Percentiles rank a stretch among this genome's conserved stretches.
These are phyloP conservation scores for Lasiosphaeria ovina DNA, from an alignment of 495 filamentous ascomycete genomes.

Conservation along the genomic window DNA sequence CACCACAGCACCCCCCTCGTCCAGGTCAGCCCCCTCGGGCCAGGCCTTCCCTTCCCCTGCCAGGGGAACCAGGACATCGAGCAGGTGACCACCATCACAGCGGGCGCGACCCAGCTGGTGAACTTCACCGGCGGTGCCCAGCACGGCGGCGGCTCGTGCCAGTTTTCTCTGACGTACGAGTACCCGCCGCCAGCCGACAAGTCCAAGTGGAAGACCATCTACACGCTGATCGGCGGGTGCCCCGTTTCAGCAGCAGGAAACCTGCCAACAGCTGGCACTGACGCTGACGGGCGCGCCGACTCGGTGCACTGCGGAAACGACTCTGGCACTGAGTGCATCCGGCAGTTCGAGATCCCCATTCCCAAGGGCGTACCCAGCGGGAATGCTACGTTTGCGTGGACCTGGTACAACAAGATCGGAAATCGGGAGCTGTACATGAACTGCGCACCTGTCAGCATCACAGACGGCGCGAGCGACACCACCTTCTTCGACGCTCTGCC, in stretches of 20 bases:
- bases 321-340: constrained; percentile 26
- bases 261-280: constrained; percentile 31
- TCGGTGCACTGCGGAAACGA: constrained; percentile 26
- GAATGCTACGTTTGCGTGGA: constrained; percentile 72
- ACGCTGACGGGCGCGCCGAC: constrained; percentile 23
- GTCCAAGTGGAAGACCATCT: constrained; percentile 69
- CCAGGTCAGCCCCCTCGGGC: constrained; percentile 39
- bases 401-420: constrained; percentile 87
- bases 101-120: constrained; percentile 53
- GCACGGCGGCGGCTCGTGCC: constrained; percentile 85
- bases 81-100: constrained; percentile 34
- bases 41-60: constrained; percentile 77
- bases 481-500: constrained; percentile 43
- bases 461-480: constrained; percentile 29
- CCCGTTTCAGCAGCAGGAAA: constrained; percentile 49
- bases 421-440: constrained; percentile 84
- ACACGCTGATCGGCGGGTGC: constrained; percentile 75
- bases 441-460: constrained; percentile 72
- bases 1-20: constrained; percentile 23
- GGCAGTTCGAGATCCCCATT: constrained; percentile 46
- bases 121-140: constrained; percentile 61
- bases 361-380: constrained; percentile 56
- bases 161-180: constrained; percentile 77
- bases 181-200: constrained; percentile 49
- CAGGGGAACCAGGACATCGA: constrained; percentile 47